Evolutionary conservation across 2,329 filamentous ascomycete species (phyloP).

Genomic region (Penicillium sp.): DNA sequence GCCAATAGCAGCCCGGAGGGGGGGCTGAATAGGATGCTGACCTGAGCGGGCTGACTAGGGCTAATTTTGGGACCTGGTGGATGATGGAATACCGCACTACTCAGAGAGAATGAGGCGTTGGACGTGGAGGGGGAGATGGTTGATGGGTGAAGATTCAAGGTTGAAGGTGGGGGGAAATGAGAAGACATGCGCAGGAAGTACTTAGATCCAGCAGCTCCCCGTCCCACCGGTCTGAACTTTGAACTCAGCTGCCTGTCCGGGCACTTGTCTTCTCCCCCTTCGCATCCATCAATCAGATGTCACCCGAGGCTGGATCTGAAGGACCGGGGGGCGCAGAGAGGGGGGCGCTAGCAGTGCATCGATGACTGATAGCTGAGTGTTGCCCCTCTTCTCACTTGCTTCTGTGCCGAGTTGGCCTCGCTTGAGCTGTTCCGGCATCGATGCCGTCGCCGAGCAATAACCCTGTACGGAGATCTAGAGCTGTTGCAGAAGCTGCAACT

Average conservation of each 20-base stretch:
- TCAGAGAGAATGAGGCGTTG: too few species aligned
- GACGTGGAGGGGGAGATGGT: background rate
- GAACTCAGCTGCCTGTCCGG: slow-evolving; percentile 17
- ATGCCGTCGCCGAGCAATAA: too few species aligned
- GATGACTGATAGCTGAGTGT: too few species aligned
- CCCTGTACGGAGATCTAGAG: too few species aligned
- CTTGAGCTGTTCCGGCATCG: too few species aligned
- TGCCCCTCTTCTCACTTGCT: slow-evolving; percentile 12
- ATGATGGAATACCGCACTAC: too few species aligned
- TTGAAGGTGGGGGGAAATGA: slow-evolving; percentile 2
- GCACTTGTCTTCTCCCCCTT: slow-evolving; percentile 4
- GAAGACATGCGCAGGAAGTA: too few species aligned
- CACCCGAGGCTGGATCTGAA: slow-evolving; percentile 17
- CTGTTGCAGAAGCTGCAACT: too few species aligned
- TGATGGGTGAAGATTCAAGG: too few species aligned
- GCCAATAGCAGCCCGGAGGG: slow-evolving; percentile 12
- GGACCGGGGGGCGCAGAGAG: slow-evolving; percentile 8
- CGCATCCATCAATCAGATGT: slow-evolving; percentile 21
- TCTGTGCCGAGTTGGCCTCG: background rate
- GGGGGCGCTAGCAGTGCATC: slow-evolving; percentile 17
- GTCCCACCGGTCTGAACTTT: slow-evolving; percentile 18
- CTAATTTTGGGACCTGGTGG: slow-evolving; percentile 10
- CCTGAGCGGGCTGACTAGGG: slow-evolving; percentile 6
- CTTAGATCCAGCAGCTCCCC: too few species aligned
- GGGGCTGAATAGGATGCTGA: slow-evolving; percentile 18